Base-by-base conservation (phyloP, 176 grass and related monocot species). In the Cocos nucifera region DNA sequence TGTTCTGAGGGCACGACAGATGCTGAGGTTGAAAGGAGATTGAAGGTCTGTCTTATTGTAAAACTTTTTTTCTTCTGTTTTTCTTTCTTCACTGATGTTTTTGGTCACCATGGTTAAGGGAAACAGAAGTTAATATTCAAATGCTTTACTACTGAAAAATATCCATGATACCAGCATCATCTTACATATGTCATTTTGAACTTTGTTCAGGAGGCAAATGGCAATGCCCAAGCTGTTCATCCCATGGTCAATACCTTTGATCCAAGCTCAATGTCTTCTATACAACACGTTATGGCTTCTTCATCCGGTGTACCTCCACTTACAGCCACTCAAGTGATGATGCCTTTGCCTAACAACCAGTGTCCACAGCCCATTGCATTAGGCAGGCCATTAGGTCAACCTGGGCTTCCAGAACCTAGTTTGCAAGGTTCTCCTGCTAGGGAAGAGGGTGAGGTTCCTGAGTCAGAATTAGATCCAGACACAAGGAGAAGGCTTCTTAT, bases 391-490 rank as follows among this genome's bases (percentile, higher is more conserved):
- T 64, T 85, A 81, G 23, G 66, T 81, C 80, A 71, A 65, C 22
- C 79, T 53, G 59, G 62, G 69, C 66, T 54, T 75, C 62, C 65
- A 50, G 79, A 89, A 76, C 32, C 73, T 50, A 52, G 24, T 29
- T 69, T 60, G 3, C 78, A 90, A 77, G 55, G 72, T 80, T 95
- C 85, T 85, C 83, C 86, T 62, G 82, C 74, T 73, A 87, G 75
- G 73, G 86, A 96, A 84, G 86, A 96, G 70, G 86, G 86, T 57
- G 86, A 90, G 65, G 86, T 90, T 73, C 80, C 83, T 30, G 83
- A 96, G 59, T 90, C 83, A 75, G 86, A 96, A 67, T 78, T 96
- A 71, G 91, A 90, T 71, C 91, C 86, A 53, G 80, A 96, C 67
- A 90, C 83, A 21, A 83, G 85, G 68, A 95, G 89, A 80, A 80